Evolutionary conservation across 257 asterid genomes (phyloP).

Genomic region (Przewalskia tangutica): DNA sequence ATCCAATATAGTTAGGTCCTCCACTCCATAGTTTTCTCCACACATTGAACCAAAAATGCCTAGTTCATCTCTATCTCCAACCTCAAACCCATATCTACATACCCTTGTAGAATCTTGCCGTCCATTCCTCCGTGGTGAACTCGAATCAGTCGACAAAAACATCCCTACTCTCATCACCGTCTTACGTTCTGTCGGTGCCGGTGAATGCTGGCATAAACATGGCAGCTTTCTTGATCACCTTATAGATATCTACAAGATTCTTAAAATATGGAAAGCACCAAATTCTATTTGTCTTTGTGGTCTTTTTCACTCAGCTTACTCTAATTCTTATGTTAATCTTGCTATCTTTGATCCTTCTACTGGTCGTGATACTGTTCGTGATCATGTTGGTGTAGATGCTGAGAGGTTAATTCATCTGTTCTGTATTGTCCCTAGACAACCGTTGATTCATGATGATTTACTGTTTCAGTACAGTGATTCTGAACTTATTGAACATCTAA

Average conservation of each 20-base stretch:
- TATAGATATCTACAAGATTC: slow-evolving; percentile 55
- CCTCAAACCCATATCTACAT: slow-evolving; percentile 5
- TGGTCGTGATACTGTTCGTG: slow-evolving; percentile 65
- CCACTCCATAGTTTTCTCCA: background rate
- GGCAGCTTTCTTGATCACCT: slow-evolving; percentile 74
- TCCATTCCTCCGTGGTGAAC: slow-evolving; percentile 75
- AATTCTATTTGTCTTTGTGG: slow-evolving; percentile 74
- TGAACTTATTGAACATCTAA: slow-evolving; percentile 58
- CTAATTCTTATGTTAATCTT: slow-evolving; percentile 76
- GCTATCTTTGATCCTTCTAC: slow-evolving; percentile 81
- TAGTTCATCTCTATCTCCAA: slow-evolving; percentile 8
- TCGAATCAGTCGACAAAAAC: slow-evolving; percentile 34
- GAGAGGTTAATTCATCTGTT: slow-evolving; percentile 68
- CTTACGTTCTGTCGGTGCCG: slow-evolving; percentile 63
- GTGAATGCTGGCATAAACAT: slow-evolving; percentile 95
- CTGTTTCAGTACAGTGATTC: slow-evolving; percentile 47
- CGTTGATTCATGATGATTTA: slow-evolving; percentile 46
- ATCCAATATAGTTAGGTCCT: background rate
- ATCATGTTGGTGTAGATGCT: slow-evolving; percentile 60
- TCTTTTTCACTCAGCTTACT: slow-evolving; percentile 88
- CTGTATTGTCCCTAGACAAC: slow-evolving; percentile 76
- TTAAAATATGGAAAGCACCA: slow-evolving; percentile 73
- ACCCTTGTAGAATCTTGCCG: slow-evolving; percentile 46
- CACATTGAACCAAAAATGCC: slow-evolving; percentile 15
- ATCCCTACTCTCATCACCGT: slow-evolving; percentile 60